A percentile compares a stretch with the other conserved stretches of the same genome.
These are phyloP conservation scores for Monilinia aucupariae DNA, from an alignment of 2,329 filamentous ascomycete species.

Conservation along the genomic window DNA sequence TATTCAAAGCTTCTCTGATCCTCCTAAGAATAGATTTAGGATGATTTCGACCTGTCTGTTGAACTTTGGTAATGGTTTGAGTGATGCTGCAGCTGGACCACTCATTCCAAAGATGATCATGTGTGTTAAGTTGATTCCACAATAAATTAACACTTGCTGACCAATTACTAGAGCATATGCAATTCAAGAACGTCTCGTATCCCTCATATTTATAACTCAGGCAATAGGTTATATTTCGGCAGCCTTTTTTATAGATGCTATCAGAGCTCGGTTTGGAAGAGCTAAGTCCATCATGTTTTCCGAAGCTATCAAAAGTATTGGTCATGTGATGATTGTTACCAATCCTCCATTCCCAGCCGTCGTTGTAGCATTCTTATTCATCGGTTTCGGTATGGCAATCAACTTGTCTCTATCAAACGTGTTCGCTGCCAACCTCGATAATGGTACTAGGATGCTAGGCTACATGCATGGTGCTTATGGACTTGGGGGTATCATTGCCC, in stretches of 20 bases:
- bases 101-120: slow-evolving; percentile 75
- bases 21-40: slow-evolving; percentile 65
- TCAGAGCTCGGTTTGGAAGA: slow-evolving; percentile 59
- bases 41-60: slow-evolving; percentile 59
- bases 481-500: slow-evolving; percentile 57
- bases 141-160: background rate
- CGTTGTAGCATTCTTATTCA: slow-evolving; percentile 62
- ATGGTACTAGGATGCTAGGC: slow-evolving; percentile 53
- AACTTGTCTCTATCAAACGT: slow-evolving; percentile 55
- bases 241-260: slow-evolving; percentile 60
- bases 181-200: slow-evolving; percentile 48
- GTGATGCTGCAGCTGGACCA: slow-evolving; percentile 70
- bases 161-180: background rate
- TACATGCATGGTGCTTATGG: slow-evolving; percentile 63
- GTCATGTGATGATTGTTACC: slow-evolving; percentile 60
- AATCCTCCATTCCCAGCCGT: slow-evolving; percentile 66
- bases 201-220: slow-evolving; percentile 74
- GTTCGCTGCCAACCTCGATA: slow-evolving; percentile 51
- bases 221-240: slow-evolving; percentile 71
- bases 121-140: slow-evolving; percentile 32
- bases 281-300: slow-evolving; percentile 57
- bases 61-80: slow-evolving; percentile 65
- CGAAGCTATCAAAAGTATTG: slow-evolving; percentile 51
- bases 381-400: slow-evolving; percentile 54
- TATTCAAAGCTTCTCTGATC: slow-evolving; percentile 53